These are phyloP conservation scores for Ustilago trichophora DNA, from an alignment of 1,284 basidiomycete genomes.

Conservation along the genomic window DNA sequence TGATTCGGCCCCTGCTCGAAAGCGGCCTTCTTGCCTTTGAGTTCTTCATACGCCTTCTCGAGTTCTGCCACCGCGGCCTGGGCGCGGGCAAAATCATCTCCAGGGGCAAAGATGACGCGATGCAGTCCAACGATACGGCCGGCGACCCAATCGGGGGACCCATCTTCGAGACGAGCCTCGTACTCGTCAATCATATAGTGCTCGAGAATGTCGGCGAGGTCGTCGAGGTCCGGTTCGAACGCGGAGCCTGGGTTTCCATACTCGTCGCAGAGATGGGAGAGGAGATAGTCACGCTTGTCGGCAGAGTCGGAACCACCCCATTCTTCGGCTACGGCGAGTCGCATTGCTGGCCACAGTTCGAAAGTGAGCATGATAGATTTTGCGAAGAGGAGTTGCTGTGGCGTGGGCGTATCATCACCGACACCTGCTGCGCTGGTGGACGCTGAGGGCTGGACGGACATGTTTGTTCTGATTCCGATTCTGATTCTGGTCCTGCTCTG, in stretches of 20 bases:
- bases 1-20: constrained; percentile 25
- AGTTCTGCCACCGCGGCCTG: constrained; percentile 44
- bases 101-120: constrained; percentile 48
- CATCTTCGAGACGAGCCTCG: constrained; percentile 61
- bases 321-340: constrained; percentile 59
- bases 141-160: constrained; percentile 53
- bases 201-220: constrained; percentile 58
- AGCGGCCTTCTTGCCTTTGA: constrained; percentile 45
- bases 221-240: constrained; percentile 57
- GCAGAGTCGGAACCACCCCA: constrained; percentile 62
- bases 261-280: constrained; percentile 59
- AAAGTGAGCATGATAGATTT: constrained; percentile 58
- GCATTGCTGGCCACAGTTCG: constrained; percentile 62
- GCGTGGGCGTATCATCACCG: constrained; percentile 33
- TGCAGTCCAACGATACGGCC: constrained; percentile 51
- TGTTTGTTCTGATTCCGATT: too few species aligned
- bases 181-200: constrained; percentile 62
- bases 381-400: constrained; percentile 61
- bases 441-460: constrained; percentile 24
- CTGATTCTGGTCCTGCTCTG: neutral
- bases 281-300: constrained; percentile 59
- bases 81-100: constrained; percentile 28
- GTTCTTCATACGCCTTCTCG: constrained; percentile 41
- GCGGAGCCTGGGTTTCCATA: constrained; percentile 47
- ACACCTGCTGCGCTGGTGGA: constrained; percentile 22